Percentiles rank a stretch among this genome's conserved stretches.
Conservation (phyloP, 768 basidiomycete genomes). For the Rhodotorula diobovata region DNA sequence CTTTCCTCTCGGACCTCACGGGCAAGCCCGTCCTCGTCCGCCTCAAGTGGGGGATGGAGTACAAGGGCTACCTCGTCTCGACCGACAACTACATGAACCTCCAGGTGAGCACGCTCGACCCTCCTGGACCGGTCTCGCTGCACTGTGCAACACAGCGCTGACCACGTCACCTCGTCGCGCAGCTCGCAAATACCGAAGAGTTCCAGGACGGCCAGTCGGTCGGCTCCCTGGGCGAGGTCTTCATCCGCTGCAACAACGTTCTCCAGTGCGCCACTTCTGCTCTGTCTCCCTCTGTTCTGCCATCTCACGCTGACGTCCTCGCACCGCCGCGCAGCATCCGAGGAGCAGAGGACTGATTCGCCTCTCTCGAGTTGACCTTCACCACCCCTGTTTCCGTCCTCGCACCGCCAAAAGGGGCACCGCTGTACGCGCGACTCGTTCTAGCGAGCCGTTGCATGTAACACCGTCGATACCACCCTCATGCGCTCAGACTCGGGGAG, state of each 20-base stretch:
- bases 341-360: slow-evolving; percentile 12
- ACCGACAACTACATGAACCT: slow-evolving; percentile 99
- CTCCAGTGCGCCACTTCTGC: slow-evolving; percentile 21
- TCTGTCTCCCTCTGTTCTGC: neutral
- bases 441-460: neutral
- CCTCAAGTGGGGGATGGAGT: slow-evolving; percentile 98
- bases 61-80: slow-evolving; percentile 97
- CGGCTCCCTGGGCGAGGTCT: slow-evolving; percentile 95
- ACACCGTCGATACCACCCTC: neutral
- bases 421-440: too few relatives aligned
- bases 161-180: neutral
- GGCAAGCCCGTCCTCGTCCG: slow-evolving; percentile 92
- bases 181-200: slow-evolving; percentile 99
- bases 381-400: neutral
- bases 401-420: neutral
- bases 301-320: neutral
- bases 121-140: neutral
- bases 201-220: slow-evolving; percentile 93
- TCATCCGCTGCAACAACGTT: slow-evolving; percentile 64
- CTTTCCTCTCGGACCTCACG: slow-evolving; percentile 95
- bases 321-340: slow-evolving; percentile 15
- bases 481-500: neutral
- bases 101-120: slow-evolving; percentile 57
- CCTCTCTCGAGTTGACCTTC: neutral
- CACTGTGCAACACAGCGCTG: neutral